These are phyloP conservation scores for Pichia gijzeniarum DNA, from an alignment of 805 yeast species.

Conservation along the genomic window DNA sequence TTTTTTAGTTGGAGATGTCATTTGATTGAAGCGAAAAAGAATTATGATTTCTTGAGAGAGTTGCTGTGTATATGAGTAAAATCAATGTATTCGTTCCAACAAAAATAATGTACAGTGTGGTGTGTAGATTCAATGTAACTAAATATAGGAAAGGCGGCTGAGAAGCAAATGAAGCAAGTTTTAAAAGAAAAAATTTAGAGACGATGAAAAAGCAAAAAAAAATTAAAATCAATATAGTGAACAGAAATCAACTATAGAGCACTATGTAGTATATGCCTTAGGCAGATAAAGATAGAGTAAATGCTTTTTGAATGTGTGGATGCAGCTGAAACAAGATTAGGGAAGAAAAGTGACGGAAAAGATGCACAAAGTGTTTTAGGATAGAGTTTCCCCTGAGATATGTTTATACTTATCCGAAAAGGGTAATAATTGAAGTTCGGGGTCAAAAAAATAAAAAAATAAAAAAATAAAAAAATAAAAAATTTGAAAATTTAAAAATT, in stretches of 20 bases:
- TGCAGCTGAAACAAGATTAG: neutral
- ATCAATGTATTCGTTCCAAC: no score
- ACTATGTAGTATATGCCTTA: no score
- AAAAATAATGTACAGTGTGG: no score
- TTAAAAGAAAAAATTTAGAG: neutral
- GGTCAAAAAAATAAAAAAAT: neutral
- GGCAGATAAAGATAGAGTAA: neutral
- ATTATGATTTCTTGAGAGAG: neutral
- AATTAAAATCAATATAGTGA: neutral
- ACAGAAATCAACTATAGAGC: no score
- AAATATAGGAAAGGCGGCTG: no score
- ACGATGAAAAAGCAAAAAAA: neutral
- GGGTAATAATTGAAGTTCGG: neutral
- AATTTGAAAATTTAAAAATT: no score
- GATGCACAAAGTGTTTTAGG: no score
- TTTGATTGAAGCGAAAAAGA: no score
- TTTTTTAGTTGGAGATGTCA: neutral
- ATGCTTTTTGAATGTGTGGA: no score
- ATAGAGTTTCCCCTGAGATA: neutral
- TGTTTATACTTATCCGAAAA: slow-evolving; percentile 7
- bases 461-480: neutral
- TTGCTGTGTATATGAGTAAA: neutral
- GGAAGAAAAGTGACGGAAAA: neutral
- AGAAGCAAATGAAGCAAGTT: no score
- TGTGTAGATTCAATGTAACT: no score